phyloP scores from a whole-genome alignment of 1,139 yeast genomes.

The Arxiozyma heterogenica region DNA sequence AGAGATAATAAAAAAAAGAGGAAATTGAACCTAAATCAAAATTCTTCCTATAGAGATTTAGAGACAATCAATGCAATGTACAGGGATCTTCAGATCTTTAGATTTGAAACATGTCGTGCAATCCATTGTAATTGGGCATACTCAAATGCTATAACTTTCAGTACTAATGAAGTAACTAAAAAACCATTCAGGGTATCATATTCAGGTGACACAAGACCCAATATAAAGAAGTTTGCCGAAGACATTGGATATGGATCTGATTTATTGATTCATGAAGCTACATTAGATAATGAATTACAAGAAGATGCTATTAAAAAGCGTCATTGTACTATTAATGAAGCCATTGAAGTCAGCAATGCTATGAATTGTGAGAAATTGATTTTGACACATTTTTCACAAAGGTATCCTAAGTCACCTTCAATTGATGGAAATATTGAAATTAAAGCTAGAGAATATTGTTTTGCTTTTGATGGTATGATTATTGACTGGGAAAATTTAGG shows the following conservation, averaged over 20 bases:
- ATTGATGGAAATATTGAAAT: conserved; percentile 25
- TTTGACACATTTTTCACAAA: conserved; percentile 85
- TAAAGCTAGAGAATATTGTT: conserved; percentile 33
- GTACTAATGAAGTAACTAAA: conserved; percentile 17
- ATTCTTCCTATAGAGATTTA: conserved; percentile 20
- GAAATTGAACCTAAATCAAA: conserved; percentile 26
- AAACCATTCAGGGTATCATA: conserved; percentile 60
- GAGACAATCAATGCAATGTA: conserved; percentile 23
- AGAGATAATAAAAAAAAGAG: conserved; percentile 23
- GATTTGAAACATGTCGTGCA: conserved; percentile 60
- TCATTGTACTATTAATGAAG: conserved; percentile 90
- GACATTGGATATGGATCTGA: conserved; percentile 63
- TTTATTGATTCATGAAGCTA: conserved; percentile 83
- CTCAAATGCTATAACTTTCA: conserved; percentile 52
- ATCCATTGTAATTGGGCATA: conserved; percentile 81
- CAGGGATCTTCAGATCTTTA: conserved; percentile 26
- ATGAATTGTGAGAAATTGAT: conserved; percentile 70
- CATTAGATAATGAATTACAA: conserved; percentile 71
- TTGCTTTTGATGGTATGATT: conserved; percentile 59
- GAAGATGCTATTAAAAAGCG: conserved; percentile 75
- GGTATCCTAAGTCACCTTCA: conserved; percentile 64
- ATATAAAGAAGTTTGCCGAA: conserved; percentile 43
- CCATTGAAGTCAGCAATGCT: conserved; percentile 54
- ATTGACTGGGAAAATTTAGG: conserved; percentile 38
- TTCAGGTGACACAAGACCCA: conserved; percentile 94